These are phyloP conservation scores for Chytriomyces hyalinus DNA, from an alignment of 192 early-diverging fungal species.

Conservation along the genomic window DNA sequence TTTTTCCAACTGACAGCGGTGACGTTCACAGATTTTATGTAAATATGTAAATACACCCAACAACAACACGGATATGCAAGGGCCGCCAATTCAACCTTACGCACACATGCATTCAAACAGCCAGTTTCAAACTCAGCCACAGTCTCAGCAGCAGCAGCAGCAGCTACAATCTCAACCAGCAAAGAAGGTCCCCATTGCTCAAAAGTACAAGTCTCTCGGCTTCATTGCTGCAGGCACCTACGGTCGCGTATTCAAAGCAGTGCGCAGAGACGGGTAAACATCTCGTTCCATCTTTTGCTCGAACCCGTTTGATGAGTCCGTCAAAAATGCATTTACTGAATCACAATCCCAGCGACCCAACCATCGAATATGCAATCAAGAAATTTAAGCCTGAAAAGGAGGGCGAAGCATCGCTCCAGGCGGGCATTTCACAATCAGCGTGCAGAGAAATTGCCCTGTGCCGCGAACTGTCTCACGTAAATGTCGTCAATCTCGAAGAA, in stretches of 20 bases:
- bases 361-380: slow-evolving; percentile 87
- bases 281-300: not conserved
- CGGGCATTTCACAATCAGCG: slow-evolving; percentile 92
- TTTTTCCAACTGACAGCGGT: too few species aligned
- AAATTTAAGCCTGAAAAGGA: slow-evolving; percentile 97
- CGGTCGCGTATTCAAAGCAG: slow-evolving; percentile 94
- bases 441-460: slow-evolving; percentile 93
- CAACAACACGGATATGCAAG: slow-evolving; percentile 1
- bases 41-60: not conserved
- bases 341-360: slow-evolving; percentile 15
- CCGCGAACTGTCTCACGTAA: slow-evolving; percentile 87
- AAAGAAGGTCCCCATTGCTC: slow-evolving; percentile 12
- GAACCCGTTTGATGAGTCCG: not conserved
- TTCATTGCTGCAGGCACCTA: slow-evolving; percentile 92
- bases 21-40: not conserved
- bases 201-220: slow-evolving; percentile 67
- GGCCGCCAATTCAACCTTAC: slow-evolving; percentile 5
- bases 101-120: not conserved
- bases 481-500: slow-evolving; percentile 85
- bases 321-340: not conserved
- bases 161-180: not conserved
- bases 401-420: slow-evolving; percentile 72
- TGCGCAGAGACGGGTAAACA: slow-evolving; percentile 52
- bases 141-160: slow-evolving; percentile 1
- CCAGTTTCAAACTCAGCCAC: not conserved